Base-by-base conservation (phyloP, 331 rosid species). In the Malus hybrid region DNA sequence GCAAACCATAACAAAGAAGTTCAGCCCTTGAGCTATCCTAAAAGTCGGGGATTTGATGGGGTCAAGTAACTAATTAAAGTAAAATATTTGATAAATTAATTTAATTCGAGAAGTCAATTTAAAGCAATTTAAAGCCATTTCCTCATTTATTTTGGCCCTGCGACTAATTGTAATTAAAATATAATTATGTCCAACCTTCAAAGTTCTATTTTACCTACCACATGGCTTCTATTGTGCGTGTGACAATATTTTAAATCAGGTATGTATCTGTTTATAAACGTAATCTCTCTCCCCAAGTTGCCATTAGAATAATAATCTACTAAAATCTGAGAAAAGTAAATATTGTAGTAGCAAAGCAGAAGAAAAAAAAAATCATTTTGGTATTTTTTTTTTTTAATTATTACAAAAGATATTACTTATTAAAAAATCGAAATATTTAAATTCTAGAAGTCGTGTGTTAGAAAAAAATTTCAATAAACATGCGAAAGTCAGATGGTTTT, bases 21-120 rank as follows among this genome's bases (percentile, higher is more conserved):
- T 42, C 36, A 63, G 10, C 78, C 75, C 75, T 58, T 66, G 36
- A 48, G 75, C 50, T 57, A 24, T 26, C 15, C 1, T n/a, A 81
- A 78, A 33, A 77, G 81, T 72, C 71, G 57, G 36, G 56, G 56
- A 15, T 50, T 71, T 10, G 10, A 65, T 33, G 52, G 50, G 70
- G 29, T 65, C 70, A 65, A 34, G 70, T 52, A 65, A 63, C 42
- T 15, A 50, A 15, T 0, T 50, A 2, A 34, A 26, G 19, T 73
- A 7, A 15, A 7, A 15, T 18, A 72, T 36, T 34, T 36, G 76
- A 12, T 29, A 3, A 60, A 60, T 24, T 5, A 60, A 44, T 4
- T 10, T 50, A 50, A 70, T 29, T 50, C 10, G 39, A 14, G 52
- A 66, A 39, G 62, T 62, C 70, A 42, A 30, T n/a, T 65, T 20